These are phyloP conservation scores for Collybia nuda DNA, from an alignment of 768 basidiomycete genomes.

Conservation along the genomic window DNA sequence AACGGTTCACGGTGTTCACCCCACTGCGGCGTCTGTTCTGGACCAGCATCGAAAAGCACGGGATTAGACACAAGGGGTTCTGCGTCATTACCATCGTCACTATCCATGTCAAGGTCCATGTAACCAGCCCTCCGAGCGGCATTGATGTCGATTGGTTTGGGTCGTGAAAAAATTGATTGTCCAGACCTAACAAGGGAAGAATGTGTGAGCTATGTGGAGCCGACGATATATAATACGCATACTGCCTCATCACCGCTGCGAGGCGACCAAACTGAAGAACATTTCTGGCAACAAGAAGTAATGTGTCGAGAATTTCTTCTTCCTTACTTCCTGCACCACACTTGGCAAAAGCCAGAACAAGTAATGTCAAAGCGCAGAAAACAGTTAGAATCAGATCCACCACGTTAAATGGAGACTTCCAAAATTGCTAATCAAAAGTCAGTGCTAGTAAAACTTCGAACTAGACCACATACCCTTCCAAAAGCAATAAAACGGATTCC, in stretches of 20 bases:
- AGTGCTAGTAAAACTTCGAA: no score
- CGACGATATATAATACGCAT: slow-evolving; percentile 29
- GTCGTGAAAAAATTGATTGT: slow-evolving; percentile 84
- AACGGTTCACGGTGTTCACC: slow-evolving; percentile 29
- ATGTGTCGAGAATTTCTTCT: slow-evolving; percentile 91
- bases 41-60: slow-evolving; percentile 63
- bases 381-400: slow-evolving; percentile 85
- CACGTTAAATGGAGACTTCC: slow-evolving; percentile 91
- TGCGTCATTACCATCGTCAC: slow-evolving; percentile 61
- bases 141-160: slow-evolving; percentile 84
- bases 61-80: slow-evolving; percentile 65
- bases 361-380: slow-evolving; percentile 87
- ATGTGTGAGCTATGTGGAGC: slow-evolving; percentile 1
- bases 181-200: slow-evolving; percentile 57
- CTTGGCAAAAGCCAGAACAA: slow-evolving; percentile 86
- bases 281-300: slow-evolving; percentile 90
- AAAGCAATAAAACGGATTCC: slow-evolving; percentile 89
- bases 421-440: slow-evolving; percentile 74
- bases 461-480: slow-evolving; percentile 66
- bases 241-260: slow-evolving; percentile 94
- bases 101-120: slow-evolving; percentile 74
- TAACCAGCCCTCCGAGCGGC: slow-evolving; percentile 66
- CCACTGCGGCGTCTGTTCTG: slow-evolving; percentile 26
- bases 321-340: slow-evolving; percentile 83
- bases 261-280: slow-evolving; percentile 90